A percentile compares a stretch with the other conserved stretches of the same genome.
Evolutionary conservation across 371 early-diverging fungal species (phyloP).

Genomic region (Dentiscutata heterogama): DNA sequence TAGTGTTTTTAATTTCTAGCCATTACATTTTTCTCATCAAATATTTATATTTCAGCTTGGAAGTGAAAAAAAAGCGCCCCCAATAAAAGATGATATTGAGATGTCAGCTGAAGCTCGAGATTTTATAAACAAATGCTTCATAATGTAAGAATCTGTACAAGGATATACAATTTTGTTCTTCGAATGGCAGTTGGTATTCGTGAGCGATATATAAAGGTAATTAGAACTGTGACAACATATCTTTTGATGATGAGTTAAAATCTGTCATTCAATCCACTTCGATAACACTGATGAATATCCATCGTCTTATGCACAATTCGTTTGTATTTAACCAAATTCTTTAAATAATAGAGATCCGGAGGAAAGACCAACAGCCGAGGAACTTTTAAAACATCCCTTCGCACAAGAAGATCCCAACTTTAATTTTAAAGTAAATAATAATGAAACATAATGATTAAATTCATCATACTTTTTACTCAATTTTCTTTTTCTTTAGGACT

Average conservation of each 20-base stretch:
- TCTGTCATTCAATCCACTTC: no score
- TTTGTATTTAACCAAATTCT: not conserved
- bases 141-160: conserved; percentile 55
- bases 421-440: conserved; percentile 58
- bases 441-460: not conserved
- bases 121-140: conserved; percentile 76
- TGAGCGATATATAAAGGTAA: no score
- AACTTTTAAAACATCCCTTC: conserved; percentile 66
- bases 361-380: conserved; percentile 70
- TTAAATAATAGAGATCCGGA: conserved; percentile 64
- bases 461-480: not conserved
- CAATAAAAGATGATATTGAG: conserved; percentile 65
- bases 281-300: no score
- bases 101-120: conserved; percentile 70
- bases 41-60: conserved; percentile 53
- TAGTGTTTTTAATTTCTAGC: conserved; percentile 1
- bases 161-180: no score
- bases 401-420: conserved; percentile 58
- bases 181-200: no score
- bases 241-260: no score
- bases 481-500: not conserved
- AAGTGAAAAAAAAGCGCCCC: conserved; percentile 66
- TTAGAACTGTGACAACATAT: no score
- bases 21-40: conserved; percentile 3
- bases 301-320: no score